Base-by-base conservation (phyloP, 2,329 filamentous ascomycete genomes). In the Diplocarpon mali region DNA sequence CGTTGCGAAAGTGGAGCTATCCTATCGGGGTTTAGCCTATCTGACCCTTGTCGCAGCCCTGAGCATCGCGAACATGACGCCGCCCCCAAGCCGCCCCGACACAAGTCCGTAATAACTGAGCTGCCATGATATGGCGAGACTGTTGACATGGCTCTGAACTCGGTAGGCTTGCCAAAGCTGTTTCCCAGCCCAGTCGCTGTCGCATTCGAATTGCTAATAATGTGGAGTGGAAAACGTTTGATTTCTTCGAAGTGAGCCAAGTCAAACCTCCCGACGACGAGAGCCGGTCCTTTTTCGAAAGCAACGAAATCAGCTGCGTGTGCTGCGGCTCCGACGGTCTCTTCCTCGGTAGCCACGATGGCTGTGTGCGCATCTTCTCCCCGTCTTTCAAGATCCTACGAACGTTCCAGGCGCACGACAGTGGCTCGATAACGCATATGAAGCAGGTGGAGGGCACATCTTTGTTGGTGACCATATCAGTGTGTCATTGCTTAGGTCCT, bases 211-310 rank as follows among this genome's bases (percentile, higher is more conserved):
- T 20, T 32, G 16, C 44, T 52, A 48, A 49, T 24, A 37, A 30
- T 34, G 10, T 27, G n/a, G 35, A 62, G 90, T 96, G 92, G 90
- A 95, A 95, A 84, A 82, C 84, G 57, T 98, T 98, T 71, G 89
- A 94, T 74, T 98, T 98, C 80, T 96, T 98, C 76, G 87, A 95
- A 68, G 87, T 94, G 65, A 80, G 80, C 63, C 82, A 85, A 63
- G 80, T 95, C 65, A 79, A 83, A 61, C 76, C 76, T 58, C 75
- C 76, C 56, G 83, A 93, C 64, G 82, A 83, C 60, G 86, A 93
- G 62, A 83, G 79, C 62, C 78, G 80, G 56, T 75, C 79, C 60
- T 74, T 88, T 61, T 83, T 93, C 69, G 83, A 89, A 65, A 83
- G 85, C 75, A 78, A 76, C 62, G 86, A 88, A 56, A 80, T 94